Evolutionary conservation across 345 rosid species (phyloP), one percentile per base, ranked within the genome.

Genomic region (Euphorbia peplus): DNA sequence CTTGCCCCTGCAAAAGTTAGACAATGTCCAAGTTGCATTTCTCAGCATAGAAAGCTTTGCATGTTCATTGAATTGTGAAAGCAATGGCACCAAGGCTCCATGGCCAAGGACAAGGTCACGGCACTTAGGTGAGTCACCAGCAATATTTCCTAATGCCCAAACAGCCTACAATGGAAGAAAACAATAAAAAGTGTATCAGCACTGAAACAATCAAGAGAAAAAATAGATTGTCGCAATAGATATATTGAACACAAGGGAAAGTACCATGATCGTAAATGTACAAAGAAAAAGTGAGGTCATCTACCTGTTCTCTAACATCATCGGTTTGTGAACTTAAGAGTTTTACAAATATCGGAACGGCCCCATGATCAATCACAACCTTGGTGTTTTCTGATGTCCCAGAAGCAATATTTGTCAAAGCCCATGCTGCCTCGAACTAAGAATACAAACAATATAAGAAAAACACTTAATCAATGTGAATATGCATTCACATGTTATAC

Each of bases 1-100:
- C 68, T 70, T 76, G 51, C 79, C 79, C 79, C 75, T 76, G 58
- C 75, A 76, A 57, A 76, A 76, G 53, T 76, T 76, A 0, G 79
- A 76, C 9, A 76, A 41, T 21, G 79, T 70, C 79, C 79, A 76
- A 29, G 79, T 76, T 52, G 75, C 79, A 70, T 70, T 76, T 48
- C 75, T 76, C 50, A 76, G 25, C 79, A 76, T 66, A 6, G 79
- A 70, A 52, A 70, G 75, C 58, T 76, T 76, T 52, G 79, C 71
- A 44, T 70, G 68, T 9, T 76, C 75, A 19, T 76, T 70, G 50
- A 75, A 60, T 59, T 70, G 79, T 28, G 75, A 66, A 32, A 76
- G 75, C 48, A 76, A 60, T 24, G 64, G 71, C 56, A 60, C 30
- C 72, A 76, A 46, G 50, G 79, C 75, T 21, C 75, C 71, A 54